Conservation (phyloP, 2,329 filamentous ascomycete genomes). For the Diaporthe ilicicola region DNA sequence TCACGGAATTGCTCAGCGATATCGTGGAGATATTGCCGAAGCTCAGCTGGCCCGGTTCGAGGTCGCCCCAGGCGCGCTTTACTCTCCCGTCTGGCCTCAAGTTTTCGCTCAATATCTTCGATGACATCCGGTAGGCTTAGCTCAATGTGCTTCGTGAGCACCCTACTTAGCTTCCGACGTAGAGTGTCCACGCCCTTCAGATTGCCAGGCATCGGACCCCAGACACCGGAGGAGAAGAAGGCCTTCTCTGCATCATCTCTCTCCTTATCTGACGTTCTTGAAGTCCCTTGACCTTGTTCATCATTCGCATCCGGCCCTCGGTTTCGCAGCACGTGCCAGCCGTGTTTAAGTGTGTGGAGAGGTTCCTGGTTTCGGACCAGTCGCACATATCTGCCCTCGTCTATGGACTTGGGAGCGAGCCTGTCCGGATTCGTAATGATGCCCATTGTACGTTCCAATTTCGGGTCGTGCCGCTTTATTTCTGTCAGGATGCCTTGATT, state of each 20-base stretch:
- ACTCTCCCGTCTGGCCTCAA: background rate
- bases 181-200: background rate
- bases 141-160: background rate
- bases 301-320: constrained; percentile 42
- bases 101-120: background rate
- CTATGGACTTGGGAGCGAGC: constrained; percentile 37
- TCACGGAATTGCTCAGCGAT: too few relatives aligned
- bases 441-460: constrained; percentile 53
- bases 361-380: constrained; percentile 45
- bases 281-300: too few relatives aligned
- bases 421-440: constrained; percentile 59
- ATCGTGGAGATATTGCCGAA: background rate
- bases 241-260: background rate
- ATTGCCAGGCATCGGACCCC: background rate
- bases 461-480: constrained; percentile 39
- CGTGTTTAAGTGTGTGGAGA: constrained; percentile 40
- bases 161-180: background rate
- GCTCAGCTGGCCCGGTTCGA: background rate
- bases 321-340: constrained; percentile 51
- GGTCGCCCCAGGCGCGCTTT: background rate
- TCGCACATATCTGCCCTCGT: constrained; percentile 40
- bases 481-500: constrained; percentile 61
- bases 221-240: background rate
- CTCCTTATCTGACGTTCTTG: too few relatives aligned
- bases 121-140: background rate